Conservation (phyloP, 257 asterid species). For the Agastache rugosa region DNA sequence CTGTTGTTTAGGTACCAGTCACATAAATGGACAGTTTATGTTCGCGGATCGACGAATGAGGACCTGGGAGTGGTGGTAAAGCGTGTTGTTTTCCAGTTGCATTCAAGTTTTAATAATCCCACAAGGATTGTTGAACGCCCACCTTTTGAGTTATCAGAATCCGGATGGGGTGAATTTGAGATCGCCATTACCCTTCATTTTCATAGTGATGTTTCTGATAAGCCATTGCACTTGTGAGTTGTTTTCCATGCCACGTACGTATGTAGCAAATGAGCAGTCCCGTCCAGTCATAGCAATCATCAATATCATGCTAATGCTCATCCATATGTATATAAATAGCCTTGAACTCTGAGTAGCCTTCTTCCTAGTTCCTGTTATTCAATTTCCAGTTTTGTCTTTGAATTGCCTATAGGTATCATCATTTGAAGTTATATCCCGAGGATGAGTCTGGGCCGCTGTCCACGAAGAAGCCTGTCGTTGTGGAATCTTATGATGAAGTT, state of each 20-base stretch:
- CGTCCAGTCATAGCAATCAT: not conserved
- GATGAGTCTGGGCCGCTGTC: conserved; percentile 80
- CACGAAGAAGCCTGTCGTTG: conserved; percentile 81
- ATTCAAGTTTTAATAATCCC: conserved; percentile 92
- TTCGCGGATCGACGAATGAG: conserved; percentile 90
- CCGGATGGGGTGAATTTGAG: conserved; percentile 99
- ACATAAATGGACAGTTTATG: conserved; percentile 91
- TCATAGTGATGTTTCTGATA: conserved; percentile 73
- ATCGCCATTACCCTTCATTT: conserved; percentile 88
- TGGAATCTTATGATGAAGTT: conserved; percentile 86
- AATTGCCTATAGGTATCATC: conserved; percentile 68
- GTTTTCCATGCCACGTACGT: conserved; percentile 31
- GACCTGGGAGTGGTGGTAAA: conserved; percentile 83
- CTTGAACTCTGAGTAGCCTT: conserved; percentile 7
- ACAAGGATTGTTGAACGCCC: conserved; percentile 76
- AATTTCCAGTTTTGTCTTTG: conserved; percentile 2
- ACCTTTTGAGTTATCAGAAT: conserved; percentile 89
- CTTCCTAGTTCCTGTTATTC: not conserved
- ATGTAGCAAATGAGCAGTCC: not conserved
- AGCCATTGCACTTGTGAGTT: conserved; percentile 95
- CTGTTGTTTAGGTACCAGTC: conserved; percentile 65
- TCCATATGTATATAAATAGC: not conserved
- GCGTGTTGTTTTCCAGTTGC: conserved; percentile 89
- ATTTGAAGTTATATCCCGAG: conserved; percentile 84
- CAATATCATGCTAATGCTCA: not conserved